These are phyloP conservation scores for Nemania sp. DNA, from an alignment of 2,329 filamentous ascomycete genomes.

Conservation along the genomic window DNA sequence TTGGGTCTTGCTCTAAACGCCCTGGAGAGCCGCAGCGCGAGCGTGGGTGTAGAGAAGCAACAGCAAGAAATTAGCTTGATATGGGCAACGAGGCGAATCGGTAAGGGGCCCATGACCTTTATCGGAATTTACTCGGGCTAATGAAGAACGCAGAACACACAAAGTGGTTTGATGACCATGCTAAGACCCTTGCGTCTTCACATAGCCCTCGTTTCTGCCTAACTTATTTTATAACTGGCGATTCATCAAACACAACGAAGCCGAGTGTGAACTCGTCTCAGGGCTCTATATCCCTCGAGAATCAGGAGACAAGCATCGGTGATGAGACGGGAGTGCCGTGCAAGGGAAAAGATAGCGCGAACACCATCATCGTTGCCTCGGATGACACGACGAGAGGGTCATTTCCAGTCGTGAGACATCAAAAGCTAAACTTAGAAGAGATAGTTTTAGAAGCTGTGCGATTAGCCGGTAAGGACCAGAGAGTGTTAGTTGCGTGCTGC, in stretches of 20 bases:
- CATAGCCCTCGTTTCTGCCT: not conserved
- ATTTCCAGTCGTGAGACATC: not conserved
- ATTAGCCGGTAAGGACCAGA: not conserved
- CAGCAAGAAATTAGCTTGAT: not conserved
- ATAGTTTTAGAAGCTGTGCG: not conserved
- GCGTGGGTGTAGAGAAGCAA: not conserved
- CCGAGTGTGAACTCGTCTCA: not conserved
- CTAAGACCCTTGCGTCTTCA: not conserved
- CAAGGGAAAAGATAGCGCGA: not conserved
- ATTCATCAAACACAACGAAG: not conserved
- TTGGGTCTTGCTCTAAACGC: not conserved
- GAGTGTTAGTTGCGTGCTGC: not conserved
- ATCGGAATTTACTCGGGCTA: not conserved
- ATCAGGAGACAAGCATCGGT: not conserved
- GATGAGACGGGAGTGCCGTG: not conserved
- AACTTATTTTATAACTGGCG: not conserved
- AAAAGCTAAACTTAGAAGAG: not conserved
- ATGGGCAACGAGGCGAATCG: not conserved
- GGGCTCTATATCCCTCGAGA: not conserved
- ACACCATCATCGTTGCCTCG: not conserved
- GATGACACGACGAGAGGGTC: not conserved
- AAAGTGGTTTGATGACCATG: not conserved
- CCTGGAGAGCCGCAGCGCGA: not conserved
- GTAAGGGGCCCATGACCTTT: not conserved
- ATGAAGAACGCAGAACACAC: not conserved